These are phyloP conservation scores for Capsella rubella DNA, from an alignment of 441 rosid genomes.

Conservation along the genomic window DNA sequence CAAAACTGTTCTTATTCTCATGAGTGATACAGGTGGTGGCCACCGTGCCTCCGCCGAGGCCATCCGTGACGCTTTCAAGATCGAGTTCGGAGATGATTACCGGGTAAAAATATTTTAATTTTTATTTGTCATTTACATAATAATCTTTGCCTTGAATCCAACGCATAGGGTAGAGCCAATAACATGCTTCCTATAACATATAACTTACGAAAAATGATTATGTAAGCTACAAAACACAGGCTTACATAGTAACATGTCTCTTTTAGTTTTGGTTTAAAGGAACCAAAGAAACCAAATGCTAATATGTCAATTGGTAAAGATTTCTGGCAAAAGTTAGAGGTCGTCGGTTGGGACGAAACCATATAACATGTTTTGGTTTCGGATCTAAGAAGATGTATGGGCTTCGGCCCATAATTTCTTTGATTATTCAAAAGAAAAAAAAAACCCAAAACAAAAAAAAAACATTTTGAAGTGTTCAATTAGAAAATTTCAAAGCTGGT, in stretches of 20 bases:
- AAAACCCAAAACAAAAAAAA: too few relatives aligned
- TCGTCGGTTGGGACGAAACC: too few relatives aligned
- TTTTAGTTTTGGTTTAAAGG: not conserved
- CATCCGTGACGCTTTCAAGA: constrained; percentile 78
- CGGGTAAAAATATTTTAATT: constrained; percentile 47
- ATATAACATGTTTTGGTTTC: too few relatives aligned
- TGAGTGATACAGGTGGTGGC: constrained; percentile 98
- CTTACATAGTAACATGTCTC: not conserved
- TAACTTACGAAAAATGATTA: not conserved
- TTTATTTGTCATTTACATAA: not conserved
- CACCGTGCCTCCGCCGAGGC: constrained; percentile 99
- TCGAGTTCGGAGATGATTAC: constrained; percentile 84
- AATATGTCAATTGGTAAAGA: too few relatives aligned
- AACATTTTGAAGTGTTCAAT: constrained; percentile 1
- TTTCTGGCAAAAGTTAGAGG: too few relatives aligned
- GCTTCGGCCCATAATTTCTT: too few relatives aligned
- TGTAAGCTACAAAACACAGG: not conserved
- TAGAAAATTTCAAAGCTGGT: constrained; percentile 13
- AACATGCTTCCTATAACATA: not conserved
- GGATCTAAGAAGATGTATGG: too few relatives aligned
- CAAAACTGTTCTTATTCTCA: constrained; percentile 87
- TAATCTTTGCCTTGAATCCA: constrained; percentile 34
- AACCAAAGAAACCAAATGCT: not conserved
- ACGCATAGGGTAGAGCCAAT: constrained; percentile 22
- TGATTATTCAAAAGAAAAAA: too few relatives aligned